Evolutionary conservation across 2,329 filamentous ascomycete genomes (phyloP).

Genomic region (Aspergillus niger): DNA sequence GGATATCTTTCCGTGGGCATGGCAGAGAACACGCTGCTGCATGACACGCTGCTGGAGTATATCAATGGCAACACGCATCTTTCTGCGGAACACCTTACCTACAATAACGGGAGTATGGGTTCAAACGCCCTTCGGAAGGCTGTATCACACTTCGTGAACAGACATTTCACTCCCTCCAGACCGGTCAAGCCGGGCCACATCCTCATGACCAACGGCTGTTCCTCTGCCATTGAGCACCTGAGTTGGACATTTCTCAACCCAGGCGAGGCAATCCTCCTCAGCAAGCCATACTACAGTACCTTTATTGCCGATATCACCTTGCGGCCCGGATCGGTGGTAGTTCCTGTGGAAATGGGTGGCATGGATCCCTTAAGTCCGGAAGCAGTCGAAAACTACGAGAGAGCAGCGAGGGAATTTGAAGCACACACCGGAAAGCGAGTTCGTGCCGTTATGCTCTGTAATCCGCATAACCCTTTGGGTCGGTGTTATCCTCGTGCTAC

Average conservation of each 20-base stretch:
- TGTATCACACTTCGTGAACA: neutral
- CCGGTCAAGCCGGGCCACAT: neutral
- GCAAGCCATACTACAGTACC: neutral
- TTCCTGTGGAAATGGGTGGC: neutral
- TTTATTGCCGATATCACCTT: neutral
- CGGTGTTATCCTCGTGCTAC: constrained; percentile 48
- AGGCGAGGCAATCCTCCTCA: neutral
- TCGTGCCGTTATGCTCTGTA: constrained; percentile 54
- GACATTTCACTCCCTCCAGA: neutral
- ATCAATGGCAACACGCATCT: neutral
- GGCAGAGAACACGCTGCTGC: neutral
- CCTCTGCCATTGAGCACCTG: neutral
- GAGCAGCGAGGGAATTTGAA: neutral
- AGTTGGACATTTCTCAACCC: neutral
- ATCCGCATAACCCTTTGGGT: constrained; percentile 57
- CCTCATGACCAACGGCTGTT: neutral
- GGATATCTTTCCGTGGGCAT: neutral
- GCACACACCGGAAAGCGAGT: constrained; percentile 42
- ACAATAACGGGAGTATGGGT: neutral
- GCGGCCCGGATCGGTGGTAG: neutral
- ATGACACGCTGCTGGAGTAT: neutral
- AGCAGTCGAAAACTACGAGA: neutral
- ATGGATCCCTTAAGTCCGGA: neutral
- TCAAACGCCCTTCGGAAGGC: neutral
- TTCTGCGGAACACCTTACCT: neutral